A percentile compares a stretch with the other conserved stretches of the same genome.
Evolutionary conservation across 257 asterid species (phyloP).

Genomic region (Nicotiana undulata): DNA sequence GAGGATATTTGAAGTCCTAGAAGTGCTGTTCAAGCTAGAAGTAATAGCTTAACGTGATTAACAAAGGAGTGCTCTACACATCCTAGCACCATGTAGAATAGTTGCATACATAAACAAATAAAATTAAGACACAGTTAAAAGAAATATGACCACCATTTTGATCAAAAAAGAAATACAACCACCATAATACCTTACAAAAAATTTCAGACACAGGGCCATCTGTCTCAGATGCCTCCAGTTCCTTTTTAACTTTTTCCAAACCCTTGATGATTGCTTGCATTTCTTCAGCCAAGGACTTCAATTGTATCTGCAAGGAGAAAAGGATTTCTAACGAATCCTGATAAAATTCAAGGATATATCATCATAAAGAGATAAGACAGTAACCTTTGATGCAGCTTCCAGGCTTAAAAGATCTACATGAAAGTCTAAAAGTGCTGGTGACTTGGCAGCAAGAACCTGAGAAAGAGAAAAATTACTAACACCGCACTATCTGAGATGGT

Average conservation of each 20-base stretch:
- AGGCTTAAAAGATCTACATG: slow-evolving; percentile 70
- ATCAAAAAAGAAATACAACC: slow-evolving; percentile 8
- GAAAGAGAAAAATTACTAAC: slow-evolving; percentile 4
- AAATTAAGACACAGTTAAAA: not conserved
- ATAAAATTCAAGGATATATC: slow-evolving; percentile 1
- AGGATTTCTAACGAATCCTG: slow-evolving; percentile 8
- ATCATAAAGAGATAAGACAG: slow-evolving; percentile 14
- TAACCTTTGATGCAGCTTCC: slow-evolving; percentile 90
- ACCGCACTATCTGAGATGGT: not conserved
- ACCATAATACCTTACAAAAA: slow-evolving; percentile 62
- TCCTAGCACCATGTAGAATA: not conserved
- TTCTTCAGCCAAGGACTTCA: slow-evolving; percentile 98
- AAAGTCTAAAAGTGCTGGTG: slow-evolving; percentile 67
- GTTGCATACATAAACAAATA: not conserved
- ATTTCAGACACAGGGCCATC: slow-evolving; percentile 96
- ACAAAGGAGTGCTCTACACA: not conserved
- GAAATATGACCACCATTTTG: not conserved
- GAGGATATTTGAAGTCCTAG: not conserved
- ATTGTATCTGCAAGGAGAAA: slow-evolving; percentile 61
- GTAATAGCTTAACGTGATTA: not conserved
- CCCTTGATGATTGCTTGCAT: slow-evolving; percentile 99
- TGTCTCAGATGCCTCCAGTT: slow-evolving; percentile 72
- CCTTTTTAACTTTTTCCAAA: slow-evolving; percentile 89
- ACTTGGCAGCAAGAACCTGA: slow-evolving; percentile 78
- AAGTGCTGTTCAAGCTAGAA: not conserved